These are phyloP conservation scores for Suhomyces prunicola DNA, from an alignment of 805 yeast genomes.

Conservation along the genomic window DNA sequence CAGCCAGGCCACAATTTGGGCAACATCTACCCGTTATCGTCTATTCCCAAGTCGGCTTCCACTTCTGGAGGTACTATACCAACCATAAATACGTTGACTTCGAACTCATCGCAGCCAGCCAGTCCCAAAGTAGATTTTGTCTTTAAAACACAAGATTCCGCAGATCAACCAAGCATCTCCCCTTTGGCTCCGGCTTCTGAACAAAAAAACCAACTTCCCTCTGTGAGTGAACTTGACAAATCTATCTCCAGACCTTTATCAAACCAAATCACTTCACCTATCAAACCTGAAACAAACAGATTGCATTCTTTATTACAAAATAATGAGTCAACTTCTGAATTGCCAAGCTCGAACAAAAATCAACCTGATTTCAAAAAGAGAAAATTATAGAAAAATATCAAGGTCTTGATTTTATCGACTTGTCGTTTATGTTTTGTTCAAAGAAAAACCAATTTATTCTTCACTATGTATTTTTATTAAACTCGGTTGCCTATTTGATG, in stretches of 20 bases:
- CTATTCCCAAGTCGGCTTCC: neutral
- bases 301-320: constrained; percentile 1
- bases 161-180: neutral
- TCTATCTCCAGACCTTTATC: constrained; percentile 17
- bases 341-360: constrained; percentile 2
- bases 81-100: neutral
- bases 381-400: constrained; percentile 3
- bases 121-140: neutral
- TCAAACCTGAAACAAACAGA: neutral
- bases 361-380: constrained; percentile 7
- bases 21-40: neutral
- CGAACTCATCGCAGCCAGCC: neutral
- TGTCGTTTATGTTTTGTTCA: neutral
- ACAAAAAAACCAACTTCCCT: constrained; percentile 26
- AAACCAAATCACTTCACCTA: constrained; percentile 2
- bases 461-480: neutral
- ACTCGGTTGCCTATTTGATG: neutral
- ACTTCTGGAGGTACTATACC: constrained; percentile 1
- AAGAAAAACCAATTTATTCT: neutral
- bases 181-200: neutral
- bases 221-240: constrained; percentile 36
- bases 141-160: neutral
- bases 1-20: neutral
- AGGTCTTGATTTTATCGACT: neutral
- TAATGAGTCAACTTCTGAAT: neutral